A percentile compares a stretch with the other conserved stretches of the same genome.
phyloP scores from a whole-genome alignment of 768 basidiomycete species.

The Lactarius evosmus region DNA sequence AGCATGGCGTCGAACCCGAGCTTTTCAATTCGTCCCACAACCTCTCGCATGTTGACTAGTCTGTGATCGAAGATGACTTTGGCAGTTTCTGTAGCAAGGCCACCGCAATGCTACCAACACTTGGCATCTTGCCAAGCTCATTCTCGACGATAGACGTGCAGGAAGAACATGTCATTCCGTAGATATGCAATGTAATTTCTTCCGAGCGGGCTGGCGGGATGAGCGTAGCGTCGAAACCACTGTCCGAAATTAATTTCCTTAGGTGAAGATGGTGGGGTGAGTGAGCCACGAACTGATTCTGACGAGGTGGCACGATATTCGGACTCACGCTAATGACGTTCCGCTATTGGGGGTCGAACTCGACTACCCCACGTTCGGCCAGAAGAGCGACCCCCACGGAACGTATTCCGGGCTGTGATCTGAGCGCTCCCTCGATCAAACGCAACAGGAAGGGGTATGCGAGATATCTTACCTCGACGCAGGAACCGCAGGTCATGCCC shows the following conservation, averaged over 20 bases:
- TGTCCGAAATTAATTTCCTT: constrained; percentile 93
- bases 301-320: not conserved
- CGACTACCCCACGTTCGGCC: constrained; percentile 88
- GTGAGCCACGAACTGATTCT: not conserved
- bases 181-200: constrained; percentile 70
- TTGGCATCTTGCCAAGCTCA: constrained; percentile 65
- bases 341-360: constrained; percentile 86
- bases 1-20: constrained; percentile 90
- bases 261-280: too few relatives aligned
- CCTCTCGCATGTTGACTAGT: constrained; percentile 71
- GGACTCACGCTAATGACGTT: constrained; percentile 64
- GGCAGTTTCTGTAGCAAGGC: constrained; percentile 75
- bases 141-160: constrained; percentile 76
- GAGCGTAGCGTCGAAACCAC: constrained; percentile 85
- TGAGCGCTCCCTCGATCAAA: constrained; percentile 69
- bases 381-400: constrained; percentile 95
- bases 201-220: constrained; percentile 69
- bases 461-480: constrained; percentile 66
- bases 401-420: constrained; percentile 82
- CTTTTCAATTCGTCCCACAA: constrained; percentile 83
- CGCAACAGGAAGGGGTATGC: not conserved
- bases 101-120: constrained; percentile 67
- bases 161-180: constrained; percentile 88
- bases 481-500: constrained; percentile 89
- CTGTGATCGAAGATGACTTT: constrained; percentile 72